Conservation (phyloP, 2,329 filamentous ascomycete genomes). For the Stachybotrys chlorohalonatus region DNA sequence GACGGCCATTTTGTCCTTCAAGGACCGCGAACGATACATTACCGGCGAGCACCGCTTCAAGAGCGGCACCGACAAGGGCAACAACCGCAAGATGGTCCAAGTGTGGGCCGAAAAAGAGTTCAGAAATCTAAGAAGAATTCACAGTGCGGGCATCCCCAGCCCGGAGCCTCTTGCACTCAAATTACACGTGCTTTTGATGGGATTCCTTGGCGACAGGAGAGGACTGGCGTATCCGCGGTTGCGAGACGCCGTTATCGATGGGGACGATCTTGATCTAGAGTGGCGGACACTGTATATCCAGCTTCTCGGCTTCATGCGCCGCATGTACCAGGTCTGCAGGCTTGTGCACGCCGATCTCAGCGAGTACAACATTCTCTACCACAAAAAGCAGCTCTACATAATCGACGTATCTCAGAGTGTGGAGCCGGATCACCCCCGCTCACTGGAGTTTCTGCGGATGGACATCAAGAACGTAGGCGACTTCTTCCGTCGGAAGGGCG, state of each 20-base stretch:
- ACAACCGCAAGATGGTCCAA: slow-evolving; percentile 95
- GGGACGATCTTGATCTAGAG: slow-evolving; percentile 57
- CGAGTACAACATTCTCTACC: slow-evolving; percentile 95
- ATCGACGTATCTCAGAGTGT: slow-evolving; percentile 98
- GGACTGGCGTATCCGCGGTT: slow-evolving; percentile 84
- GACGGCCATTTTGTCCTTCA: slow-evolving; percentile 94
- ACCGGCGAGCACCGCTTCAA: slow-evolving; percentile 90
- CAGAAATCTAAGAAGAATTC: slow-evolving; percentile 78
- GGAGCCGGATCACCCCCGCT: slow-evolving; percentile 89
- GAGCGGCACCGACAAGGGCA: slow-evolving; percentile 84
- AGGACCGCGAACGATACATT: slow-evolving; percentile 94
- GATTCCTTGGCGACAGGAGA: slow-evolving; percentile 78
- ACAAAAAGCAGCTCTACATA: slow-evolving; percentile 74
- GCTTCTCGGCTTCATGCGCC: slow-evolving; percentile 79
- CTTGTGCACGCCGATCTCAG: slow-evolving; percentile 94
- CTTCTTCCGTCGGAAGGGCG: slow-evolving; percentile 81
- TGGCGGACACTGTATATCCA: slow-evolving; percentile 78
- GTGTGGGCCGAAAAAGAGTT: slow-evolving; percentile 99
- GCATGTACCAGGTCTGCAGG: slow-evolving; percentile 83
- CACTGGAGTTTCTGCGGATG: slow-evolving; percentile 91
- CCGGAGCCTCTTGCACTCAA: slow-evolving; percentile 85
- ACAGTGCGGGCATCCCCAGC: slow-evolving; percentile 77
- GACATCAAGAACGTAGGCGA: slow-evolving; percentile 95
- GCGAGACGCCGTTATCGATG: slow-evolving; percentile 70
- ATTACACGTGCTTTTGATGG: slow-evolving; percentile 93